Conservation (phyloP, 352 stramenopile species). For the Globisporangium emineosum region DNA sequence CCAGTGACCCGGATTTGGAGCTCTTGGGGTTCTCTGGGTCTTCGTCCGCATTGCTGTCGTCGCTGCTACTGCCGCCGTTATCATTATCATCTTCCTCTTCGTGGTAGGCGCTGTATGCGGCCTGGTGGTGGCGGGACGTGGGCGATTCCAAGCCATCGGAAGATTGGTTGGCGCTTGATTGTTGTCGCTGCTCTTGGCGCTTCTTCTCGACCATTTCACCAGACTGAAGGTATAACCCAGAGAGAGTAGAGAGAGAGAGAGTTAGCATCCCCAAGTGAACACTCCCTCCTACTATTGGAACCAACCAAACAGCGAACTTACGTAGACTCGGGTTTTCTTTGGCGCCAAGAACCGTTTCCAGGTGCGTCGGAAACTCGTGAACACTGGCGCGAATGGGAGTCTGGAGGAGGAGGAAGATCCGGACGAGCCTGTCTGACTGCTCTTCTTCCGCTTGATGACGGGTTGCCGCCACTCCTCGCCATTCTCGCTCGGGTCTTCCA, state of each 20-base stretch:
- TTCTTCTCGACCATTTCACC: conserved; percentile 13
- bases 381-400: conserved; percentile 7
- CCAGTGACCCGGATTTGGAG: conserved; percentile 1
- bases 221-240: not conserved
- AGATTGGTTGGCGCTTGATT: not conserved
- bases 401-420: not conserved
- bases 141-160: not conserved
- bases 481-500: conserved; percentile 13
- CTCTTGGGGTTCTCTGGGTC: not conserved
- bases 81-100: conserved; percentile 7
- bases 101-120: not conserved
- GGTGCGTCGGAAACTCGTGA: conserved; percentile 17
- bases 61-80: not conserved
- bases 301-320: conserved; percentile 15
- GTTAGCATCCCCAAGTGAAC: not conserved
- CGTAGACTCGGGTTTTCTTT: conserved; percentile 38
- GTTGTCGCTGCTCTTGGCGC: conserved; percentile 4
- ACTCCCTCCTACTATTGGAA: too few species aligned
- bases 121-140: not conserved
- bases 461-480: conserved; percentile 3
- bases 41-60: not conserved
- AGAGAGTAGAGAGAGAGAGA: not conserved
- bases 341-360: conserved; percentile 28
- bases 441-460: conserved; percentile 20
- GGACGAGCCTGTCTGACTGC: not conserved